Evolutionary conservation across 345 rosid species (phyloP), one percentile per base, ranked within the genome.

Genomic region (Eucalyptus grandis): DNA sequence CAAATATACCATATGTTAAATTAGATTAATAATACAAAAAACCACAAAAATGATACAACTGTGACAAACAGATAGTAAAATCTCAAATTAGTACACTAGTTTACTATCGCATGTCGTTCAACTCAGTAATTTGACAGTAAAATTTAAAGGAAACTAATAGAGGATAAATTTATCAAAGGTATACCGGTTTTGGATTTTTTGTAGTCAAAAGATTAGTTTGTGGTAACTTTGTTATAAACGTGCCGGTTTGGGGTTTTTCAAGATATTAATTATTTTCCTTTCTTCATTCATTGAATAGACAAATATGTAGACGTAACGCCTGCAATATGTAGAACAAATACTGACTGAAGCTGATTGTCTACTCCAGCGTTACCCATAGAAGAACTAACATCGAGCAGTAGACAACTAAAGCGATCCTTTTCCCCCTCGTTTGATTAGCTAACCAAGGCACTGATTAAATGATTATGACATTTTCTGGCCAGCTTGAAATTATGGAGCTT

Each of bases 81-180:
- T 51, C 8, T 16, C 54, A 50, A 50, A 50, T 3, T 50, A 15
- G 3, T 50, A 15, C 53, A 50, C 8, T 50, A 50, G 8, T 50
- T 1, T 50, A 50, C 1, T 50, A 0, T 51, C 21, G 0, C 4
- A 16, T 51, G 2, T 51, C 4, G 4, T 51, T 50, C 3, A 51
- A 51, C 2, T 51, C 4, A 51, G 7, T 51, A 51, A 51, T 51
- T 51, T 6, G 21, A 50, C 3, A 50, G 8, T 50, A 15, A 50
- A 50, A 50, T 50, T 50, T 50, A 50, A 50, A 0, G 3, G 19
- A 50, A 50, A 50, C 2, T 50, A 50, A 50, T 15, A 50, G 8
- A 50, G 19, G 19, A 1, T 50, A 50, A 50, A 50, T 50, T 50
- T 15, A 1, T 50, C 3, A 14, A 2, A 50, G 0, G 0, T 15